Evolutionary conservation across 2,329 filamentous ascomycete genomes (phyloP), one percentile per base, ranked within the genome.

Genomic region (Pyrenochaeta sp.): DNA sequence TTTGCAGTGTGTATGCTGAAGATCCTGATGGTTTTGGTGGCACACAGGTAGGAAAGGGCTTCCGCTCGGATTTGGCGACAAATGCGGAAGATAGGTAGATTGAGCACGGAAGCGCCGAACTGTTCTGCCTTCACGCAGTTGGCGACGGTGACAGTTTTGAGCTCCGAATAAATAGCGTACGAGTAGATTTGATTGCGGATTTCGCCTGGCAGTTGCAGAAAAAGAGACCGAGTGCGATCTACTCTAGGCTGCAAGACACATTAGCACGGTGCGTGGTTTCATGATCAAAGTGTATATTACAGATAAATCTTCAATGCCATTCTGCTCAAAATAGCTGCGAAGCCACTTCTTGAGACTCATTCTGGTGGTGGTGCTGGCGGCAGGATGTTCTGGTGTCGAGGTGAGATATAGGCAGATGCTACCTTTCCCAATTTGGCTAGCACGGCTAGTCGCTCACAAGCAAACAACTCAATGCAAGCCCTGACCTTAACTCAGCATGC

Each of bases 121-220:
- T 64, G 53, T 10, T 51, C 51, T 1, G 33, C 27, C 29, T 42
- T 47, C 2, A 27, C 36, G 20, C 39, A 51, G 14, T 53, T 40
- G 7, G 9, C 21, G 18, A 67, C 50, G 1, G 15, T 35, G 21
- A 64, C 7, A 7, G 15, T n/a, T 3, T 21, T 12, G 14, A 55
- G 41, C 6, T 49, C 21, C 2, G 56, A 54, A 35, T 62, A 64
- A 6, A 67, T 53, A 18, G 9, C 27, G 10, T 51, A 41, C 20
- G 50, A 39, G 42, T 68, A 69, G 14, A 69, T 67, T 9, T 50
- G 37, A 33, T 64, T 67, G 43, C 66, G 64, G 15, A 68, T 39
- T 45, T 69, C 66, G 32, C 63, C 64, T 15, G 66, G 64, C 15
- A 69, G 58, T 10, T 49, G 41, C 2, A 68, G 41, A 35, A 69